Evolutionary conservation across 768 basidiomycete genomes (phyloP).

Genomic region (Lentinula detonsa): DNA sequence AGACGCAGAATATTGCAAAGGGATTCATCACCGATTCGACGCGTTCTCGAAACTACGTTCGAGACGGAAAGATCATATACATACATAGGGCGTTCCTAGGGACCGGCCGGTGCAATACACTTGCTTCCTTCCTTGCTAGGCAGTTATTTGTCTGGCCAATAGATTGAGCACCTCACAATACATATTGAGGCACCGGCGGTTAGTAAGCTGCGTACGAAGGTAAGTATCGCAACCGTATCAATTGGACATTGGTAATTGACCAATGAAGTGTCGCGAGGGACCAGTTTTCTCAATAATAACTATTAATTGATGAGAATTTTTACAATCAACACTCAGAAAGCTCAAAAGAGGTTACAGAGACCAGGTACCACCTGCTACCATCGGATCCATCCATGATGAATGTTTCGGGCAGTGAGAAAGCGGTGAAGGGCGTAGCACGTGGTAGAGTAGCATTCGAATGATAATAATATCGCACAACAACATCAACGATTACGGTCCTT

Average conservation of each 20-base stretch:
- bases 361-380: not conserved
- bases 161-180: no score
- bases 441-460: not conserved
- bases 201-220: no score
- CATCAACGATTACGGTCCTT: not conserved
- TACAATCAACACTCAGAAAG: not conserved
- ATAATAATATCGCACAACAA: not conserved
- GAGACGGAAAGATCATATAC: not conserved
- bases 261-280: not conserved
- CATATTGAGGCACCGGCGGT: no score
- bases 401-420: not conserved
- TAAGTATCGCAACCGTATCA: no score
- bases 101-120: no score
- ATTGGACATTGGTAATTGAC: not conserved
- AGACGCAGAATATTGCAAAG: no score
- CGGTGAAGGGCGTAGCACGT: not conserved
- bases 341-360: not conserved
- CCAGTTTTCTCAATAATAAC: not conserved
- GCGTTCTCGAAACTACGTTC: not conserved
- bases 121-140: not conserved
- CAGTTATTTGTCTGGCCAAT: no score
- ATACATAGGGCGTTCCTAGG: no score
- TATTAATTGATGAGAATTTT: no score
- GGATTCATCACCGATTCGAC: no score
- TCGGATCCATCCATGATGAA: not conserved